Conservation (phyloP, 73 alveolate genomes). For the Paramecium octaurelia region DNA sequence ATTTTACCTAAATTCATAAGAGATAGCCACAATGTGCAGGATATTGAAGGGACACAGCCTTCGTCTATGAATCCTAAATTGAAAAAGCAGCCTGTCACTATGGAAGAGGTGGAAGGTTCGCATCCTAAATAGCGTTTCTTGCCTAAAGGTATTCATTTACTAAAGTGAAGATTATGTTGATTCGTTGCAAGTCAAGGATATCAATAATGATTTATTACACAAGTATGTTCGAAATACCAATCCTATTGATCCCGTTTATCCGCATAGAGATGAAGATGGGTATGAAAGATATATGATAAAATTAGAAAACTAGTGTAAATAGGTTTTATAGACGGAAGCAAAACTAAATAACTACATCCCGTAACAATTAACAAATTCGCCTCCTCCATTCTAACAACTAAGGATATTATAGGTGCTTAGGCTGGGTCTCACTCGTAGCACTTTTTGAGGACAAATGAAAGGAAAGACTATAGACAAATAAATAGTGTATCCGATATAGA, state of each 20-base stretch:
- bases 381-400: not conserved
- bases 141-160: constrained; percentile 12
- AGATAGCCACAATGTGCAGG: constrained; percentile 85
- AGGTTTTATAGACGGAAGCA: constrained; percentile 26
- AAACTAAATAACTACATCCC: constrained; percentile 32
- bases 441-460: constrained; percentile 14
- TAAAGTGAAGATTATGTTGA: constrained; percentile 13
- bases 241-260: constrained; percentile 5
- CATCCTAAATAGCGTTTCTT: constrained; percentile 10
- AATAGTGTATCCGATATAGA: constrained; percentile 34
- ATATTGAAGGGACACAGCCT: constrained; percentile 94
- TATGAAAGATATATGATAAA: not conserved
- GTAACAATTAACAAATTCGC: not conserved
- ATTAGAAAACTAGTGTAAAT: not conserved
- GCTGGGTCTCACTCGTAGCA: constrained; percentile 22
- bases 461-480: constrained; percentile 19
- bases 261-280: constrained; percentile 7
- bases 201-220: not conserved
- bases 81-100: constrained; percentile 70
- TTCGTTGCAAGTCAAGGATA: not conserved
- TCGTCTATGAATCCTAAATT: constrained; percentile 63
- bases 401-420: constrained; percentile 32
- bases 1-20: constrained; percentile 93
- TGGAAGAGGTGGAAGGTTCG: constrained; percentile 21
- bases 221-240: not conserved